phyloP scores from a whole-genome alignment of 2,329 filamentous ascomycete genomes.

The Colletotrichum destructivum region DNA sequence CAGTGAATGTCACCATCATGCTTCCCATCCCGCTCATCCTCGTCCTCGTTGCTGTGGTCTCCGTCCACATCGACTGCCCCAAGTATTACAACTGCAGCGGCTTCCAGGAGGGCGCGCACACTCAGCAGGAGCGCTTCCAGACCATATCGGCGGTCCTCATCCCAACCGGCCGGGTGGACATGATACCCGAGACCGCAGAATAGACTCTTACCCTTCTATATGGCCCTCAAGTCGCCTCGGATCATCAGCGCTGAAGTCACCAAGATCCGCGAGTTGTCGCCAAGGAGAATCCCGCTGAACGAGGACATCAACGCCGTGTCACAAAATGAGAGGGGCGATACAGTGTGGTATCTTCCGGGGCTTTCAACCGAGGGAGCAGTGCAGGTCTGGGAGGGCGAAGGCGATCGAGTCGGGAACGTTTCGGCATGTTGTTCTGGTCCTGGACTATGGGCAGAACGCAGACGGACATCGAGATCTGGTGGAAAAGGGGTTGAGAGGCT shows the following conservation, averaged over 20 bases:
- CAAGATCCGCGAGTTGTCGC: constrained; percentile 38
- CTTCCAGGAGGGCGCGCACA: constrained; percentile 64
- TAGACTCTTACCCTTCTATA: constrained; percentile 63
- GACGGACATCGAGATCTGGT: constrained; percentile 32
- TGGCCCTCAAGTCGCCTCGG: constrained; percentile 61
- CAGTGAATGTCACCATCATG: neutral
- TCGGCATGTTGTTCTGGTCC: constrained; percentile 38
- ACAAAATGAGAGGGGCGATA: constrained; percentile 52
- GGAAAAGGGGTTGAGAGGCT: constrained; percentile 20
- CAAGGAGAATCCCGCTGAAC: constrained; percentile 43
- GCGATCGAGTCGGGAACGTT: constrained; percentile 39
- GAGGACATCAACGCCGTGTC: constrained; percentile 49
- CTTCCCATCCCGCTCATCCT: neutral
- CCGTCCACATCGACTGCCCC: constrained; percentile 59
- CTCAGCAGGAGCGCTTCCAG: constrained; percentile 60
- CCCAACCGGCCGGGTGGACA: constrained; percentile 46
- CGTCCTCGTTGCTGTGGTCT: neutral
- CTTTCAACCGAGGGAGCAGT: constrained; percentile 46
- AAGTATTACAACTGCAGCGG: constrained; percentile 68
- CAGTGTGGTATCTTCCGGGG: constrained; percentile 45
- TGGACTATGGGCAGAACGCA: constrained; percentile 40
- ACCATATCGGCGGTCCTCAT: constrained; percentile 52
- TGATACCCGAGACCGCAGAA: constrained; percentile 49
- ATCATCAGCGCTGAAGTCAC: constrained; percentile 58
- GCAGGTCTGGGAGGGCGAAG: constrained; percentile 50